phyloP scores from a whole-genome alignment of 2,329 filamentous ascomycete genomes.

The Rhytidhysteron rufulum region DNA sequence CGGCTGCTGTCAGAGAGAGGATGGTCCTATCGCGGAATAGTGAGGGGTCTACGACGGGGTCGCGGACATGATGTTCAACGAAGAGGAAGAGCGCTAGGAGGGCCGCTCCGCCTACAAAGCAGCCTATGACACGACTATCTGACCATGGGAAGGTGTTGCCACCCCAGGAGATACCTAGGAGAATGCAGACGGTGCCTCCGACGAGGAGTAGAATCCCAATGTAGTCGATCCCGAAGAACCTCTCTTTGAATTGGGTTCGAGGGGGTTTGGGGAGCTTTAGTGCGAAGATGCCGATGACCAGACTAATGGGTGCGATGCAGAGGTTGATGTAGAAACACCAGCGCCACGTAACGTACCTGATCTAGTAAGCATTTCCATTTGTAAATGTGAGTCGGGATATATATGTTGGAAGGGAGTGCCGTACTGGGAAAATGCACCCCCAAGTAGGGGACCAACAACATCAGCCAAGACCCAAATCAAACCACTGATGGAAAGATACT shows the following conservation, averaged over 20 bases:
- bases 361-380: too few species aligned
- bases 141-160: background rate
- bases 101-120: background rate
- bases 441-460: background rate
- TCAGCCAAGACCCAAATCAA: background rate
- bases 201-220: background rate
- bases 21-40: background rate
- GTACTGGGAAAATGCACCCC: background rate
- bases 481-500: background rate
- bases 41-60: background rate
- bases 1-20: background rate
- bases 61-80: background rate
- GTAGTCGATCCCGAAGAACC: background rate
- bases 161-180: background rate
- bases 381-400: background rate
- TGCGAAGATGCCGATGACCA: background rate
- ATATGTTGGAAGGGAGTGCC: background rate
- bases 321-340: conserved; percentile 1
- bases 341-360: background rate
- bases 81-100: background rate
- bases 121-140: background rate
- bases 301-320: background rate
- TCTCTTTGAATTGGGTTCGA: background rate
- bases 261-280: background rate
- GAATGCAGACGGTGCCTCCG: background rate